Percentiles rank a stretch among this genome's conserved stretches.
Conservation (phyloP, 495 filamentous ascomycete genomes). For the Lasiosphaeria hispida region DNA sequence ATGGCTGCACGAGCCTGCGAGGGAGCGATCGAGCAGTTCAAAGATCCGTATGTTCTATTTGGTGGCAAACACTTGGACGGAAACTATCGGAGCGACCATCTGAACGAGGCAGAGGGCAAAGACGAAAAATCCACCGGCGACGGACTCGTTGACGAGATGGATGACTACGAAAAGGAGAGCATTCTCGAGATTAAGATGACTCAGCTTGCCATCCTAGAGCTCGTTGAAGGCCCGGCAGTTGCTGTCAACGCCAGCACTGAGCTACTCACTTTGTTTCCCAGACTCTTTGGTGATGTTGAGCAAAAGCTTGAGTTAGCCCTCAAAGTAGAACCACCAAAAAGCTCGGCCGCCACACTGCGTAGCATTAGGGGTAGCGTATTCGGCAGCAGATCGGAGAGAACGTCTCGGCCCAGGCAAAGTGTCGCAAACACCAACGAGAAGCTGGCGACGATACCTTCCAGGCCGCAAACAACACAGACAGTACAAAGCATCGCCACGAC, state of each 20-base stretch:
- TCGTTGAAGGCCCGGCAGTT: slow-evolving; percentile 73
- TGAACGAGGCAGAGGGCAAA: slow-evolving; percentile 44
- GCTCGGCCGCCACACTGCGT: slow-evolving; percentile 65
- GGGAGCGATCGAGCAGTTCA: slow-evolving; percentile 85
- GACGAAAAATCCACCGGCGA: slow-evolving; percentile 35
- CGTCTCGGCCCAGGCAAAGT: slow-evolving; percentile 28
- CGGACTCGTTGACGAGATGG: slow-evolving; percentile 69
- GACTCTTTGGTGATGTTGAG: slow-evolving; percentile 64
- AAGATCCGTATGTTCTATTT: slow-evolving; percentile 56
- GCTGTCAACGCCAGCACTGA: slow-evolving; percentile 83
- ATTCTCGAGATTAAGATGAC: slow-evolving; percentile 94
- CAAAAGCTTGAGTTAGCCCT: slow-evolving; percentile 31
- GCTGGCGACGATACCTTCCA: slow-evolving; percentile 21
- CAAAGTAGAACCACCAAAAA: slow-evolving; percentile 58
- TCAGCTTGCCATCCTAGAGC: slow-evolving; percentile 78
- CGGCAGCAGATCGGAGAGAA: slow-evolving; percentile 50
- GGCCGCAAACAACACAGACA: slow-evolving; percentile 43
- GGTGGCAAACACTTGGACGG: slow-evolving; percentile 46
- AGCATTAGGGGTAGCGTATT: slow-evolving; percentile 76
- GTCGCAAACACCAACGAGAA: slow-evolving; percentile 28
- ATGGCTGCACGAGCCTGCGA: slow-evolving; percentile 78
- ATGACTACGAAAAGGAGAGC: slow-evolving; percentile 71
- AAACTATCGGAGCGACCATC: slow-evolving; percentile 51
- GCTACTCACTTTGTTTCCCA: slow-evolving; percentile 74
- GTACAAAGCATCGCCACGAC: slow-evolving; percentile 40